Percentiles rank a stretch among this genome's conserved stretches.
Conservation (phyloP, 306 rosid species). For the Prunus davidiana region DNA sequence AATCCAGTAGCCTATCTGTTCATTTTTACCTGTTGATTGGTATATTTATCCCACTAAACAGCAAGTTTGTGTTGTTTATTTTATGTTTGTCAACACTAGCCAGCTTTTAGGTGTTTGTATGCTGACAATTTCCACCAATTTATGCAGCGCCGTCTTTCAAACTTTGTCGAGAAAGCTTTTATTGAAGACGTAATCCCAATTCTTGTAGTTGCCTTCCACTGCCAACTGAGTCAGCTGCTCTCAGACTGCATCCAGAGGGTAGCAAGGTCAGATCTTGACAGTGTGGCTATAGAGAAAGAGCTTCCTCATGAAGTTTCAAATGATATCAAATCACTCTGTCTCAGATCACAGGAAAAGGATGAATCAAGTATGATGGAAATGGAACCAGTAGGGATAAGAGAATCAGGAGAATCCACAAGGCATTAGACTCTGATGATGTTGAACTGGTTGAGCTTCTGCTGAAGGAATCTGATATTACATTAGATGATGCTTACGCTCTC, state of each 20-base stretch:
- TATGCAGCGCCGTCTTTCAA: conserved; percentile 73
- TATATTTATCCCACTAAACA: not conserved
- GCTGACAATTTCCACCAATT: conserved; percentile 5
- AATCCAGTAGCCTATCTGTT: not conserved
- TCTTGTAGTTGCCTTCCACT: conserved; percentile 61
- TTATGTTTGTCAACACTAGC: not conserved
- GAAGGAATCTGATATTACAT: conserved; percentile 58
- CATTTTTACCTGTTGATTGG: not conserved
- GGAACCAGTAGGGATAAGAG: conserved; percentile 48
- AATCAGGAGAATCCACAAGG: conserved; percentile 56
- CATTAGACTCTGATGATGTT: conserved; percentile 88
- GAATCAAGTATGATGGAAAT: conserved; percentile 36
- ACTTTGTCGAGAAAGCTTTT: conserved; percentile 77
- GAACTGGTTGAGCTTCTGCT: conserved; percentile 74
- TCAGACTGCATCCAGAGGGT: conserved; percentile 59
- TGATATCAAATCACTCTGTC: conserved; percentile 44
- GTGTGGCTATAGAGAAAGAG: conserved; percentile 62
- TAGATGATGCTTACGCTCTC: conserved; percentile 70
- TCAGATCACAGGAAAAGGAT: conserved; percentile 31
- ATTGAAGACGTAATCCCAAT: conserved; percentile 85
- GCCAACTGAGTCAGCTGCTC: conserved; percentile 58
- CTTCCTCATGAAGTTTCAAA: conserved; percentile 54
- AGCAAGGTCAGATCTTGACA: conserved; percentile 67
- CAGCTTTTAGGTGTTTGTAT: not conserved
- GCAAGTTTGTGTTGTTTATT: not conserved